A percentile compares a stretch with the other conserved stretches of the same genome.
Conservation (phyloP, 768 basidiomycete species). For the Leccinum obscurum region DNA sequence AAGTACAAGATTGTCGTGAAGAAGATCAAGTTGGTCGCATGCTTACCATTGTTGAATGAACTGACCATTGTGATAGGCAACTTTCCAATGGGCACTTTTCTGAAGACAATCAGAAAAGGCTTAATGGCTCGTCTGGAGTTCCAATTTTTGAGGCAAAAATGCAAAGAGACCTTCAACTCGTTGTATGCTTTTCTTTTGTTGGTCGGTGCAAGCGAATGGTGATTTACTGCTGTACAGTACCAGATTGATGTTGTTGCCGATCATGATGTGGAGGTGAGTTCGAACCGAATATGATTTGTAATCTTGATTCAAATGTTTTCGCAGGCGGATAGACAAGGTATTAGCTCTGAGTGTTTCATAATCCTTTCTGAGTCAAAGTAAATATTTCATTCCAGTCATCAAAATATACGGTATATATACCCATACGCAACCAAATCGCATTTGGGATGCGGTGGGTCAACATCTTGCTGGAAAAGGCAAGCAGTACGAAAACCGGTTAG, state of each 20-base stretch:
- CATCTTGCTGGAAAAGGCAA: slow-evolving; percentile 45
- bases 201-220: neutral
- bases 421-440: slow-evolving; percentile 45
- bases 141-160: slow-evolving; percentile 73
- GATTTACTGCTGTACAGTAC: slow-evolving; percentile 36
- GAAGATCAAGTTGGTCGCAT: slow-evolving; percentile 58
- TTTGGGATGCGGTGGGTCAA: slow-evolving; percentile 48
- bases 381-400: slow-evolving; percentile 35
- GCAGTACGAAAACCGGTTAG: slow-evolving; percentile 55
- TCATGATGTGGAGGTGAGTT: slow-evolving; percentile 33
- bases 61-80: slow-evolving; percentile 42
- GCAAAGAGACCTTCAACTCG: slow-evolving; percentile 49
- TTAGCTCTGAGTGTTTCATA: neutral
- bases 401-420: slow-evolving; percentile 53
- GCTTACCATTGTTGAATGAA: neutral
- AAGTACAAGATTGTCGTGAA: slow-evolving; percentile 57
- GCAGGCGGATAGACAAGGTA: slow-evolving; percentile 44
- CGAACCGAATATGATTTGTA: neutral
- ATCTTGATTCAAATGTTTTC: slow-evolving; percentile 6
- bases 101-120: slow-evolving; percentile 61
- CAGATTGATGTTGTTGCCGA: slow-evolving; percentile 49
- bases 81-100: slow-evolving; percentile 72
- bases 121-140: slow-evolving; percentile 47
- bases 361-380: neutral
- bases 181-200: slow-evolving; percentile 37